Conservation (phyloP, 2,329 filamentous ascomycete genomes). For the Aspergillus proliferans region DNA sequence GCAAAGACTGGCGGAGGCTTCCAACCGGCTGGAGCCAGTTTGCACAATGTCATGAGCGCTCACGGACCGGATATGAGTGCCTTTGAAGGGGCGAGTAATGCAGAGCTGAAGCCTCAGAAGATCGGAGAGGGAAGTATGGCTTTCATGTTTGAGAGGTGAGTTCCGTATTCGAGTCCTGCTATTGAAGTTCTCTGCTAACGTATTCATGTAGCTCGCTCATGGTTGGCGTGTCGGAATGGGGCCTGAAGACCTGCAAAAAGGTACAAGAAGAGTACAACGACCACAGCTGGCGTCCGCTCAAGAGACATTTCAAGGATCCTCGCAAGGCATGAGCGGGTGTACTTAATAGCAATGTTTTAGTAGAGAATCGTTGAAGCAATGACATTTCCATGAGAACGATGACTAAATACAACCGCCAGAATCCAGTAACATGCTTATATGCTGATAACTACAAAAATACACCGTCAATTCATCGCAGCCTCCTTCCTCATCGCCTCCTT, state of each 20-base stretch:
- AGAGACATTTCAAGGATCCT: conserved; percentile 56
- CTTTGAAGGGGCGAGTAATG: conserved; percentile 50
- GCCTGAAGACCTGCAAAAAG: conserved; percentile 62
- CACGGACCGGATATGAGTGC: conserved; percentile 56
- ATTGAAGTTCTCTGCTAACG: conserved; percentile 26
- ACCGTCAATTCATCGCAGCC: conserved; percentile 24
- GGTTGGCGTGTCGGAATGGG: conserved; percentile 69
- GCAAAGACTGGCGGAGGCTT: conserved; percentile 54
- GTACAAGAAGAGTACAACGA: conserved; percentile 68
- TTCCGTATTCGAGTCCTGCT: background rate
- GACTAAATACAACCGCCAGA: too few relatives aligned
- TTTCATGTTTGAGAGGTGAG: conserved; percentile 57
- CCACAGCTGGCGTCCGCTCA: conserved; percentile 70
- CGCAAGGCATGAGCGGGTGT: conserved; percentile 27
- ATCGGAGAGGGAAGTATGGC: conserved; percentile 56
- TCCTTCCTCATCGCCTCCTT: conserved; percentile 55
- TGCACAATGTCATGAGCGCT: conserved; percentile 68
- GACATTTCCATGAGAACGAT: background rate
- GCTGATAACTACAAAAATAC: too few relatives aligned
- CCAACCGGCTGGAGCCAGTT: conserved; percentile 54
- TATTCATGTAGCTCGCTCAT: conserved; percentile 51
- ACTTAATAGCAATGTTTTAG: background rate
- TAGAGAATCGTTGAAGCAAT: background rate
- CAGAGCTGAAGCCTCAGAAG: conserved; percentile 50
- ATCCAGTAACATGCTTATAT: too few relatives aligned